Evolutionary conservation across 768 basidiomycete genomes (phyloP), one percentile per base, ranked within the genome.

Genomic region (Leucocoprinus birnbaumii): DNA sequence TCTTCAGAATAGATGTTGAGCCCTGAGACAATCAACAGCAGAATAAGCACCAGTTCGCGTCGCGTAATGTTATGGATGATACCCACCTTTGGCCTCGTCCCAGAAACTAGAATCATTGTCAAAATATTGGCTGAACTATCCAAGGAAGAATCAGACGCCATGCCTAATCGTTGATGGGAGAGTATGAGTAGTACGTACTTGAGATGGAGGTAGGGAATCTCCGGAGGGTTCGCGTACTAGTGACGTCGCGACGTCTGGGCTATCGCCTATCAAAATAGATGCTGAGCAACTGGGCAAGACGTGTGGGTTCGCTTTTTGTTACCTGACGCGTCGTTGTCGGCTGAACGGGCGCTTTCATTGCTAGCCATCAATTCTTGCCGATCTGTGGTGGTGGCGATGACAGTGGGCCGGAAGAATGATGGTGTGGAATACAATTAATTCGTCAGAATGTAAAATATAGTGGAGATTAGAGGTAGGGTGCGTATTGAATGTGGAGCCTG

Each of bases 91-190:
- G 14, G 54, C 54, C 19, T 42, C 38, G 11, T 9, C n/a, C 54
- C 54, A 55, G 40, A 55, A 55, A 13, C 19, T 22, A 18, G 47
- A 16, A 21, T 10, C 19, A n/a, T 31, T 48, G 10, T 37, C 54
- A 25, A 37, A 55, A 24, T 43, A 48, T 10, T 49, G 35, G 27
- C 38, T 48, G 14, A 38, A 13, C 53, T 54, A 44, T 18, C 24
- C 41, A 22, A 26, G 10, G 25, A 26, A 46, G n/a, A n/a, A 11
- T 10, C 22, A 7, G 6, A 11, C 11, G 45, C 24, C 1, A 3
- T 13, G 25, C 7, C 7, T 7, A 8, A 7, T 46, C 13, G 24
- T 46, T 16, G 3, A 38, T 6, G 38, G 13, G 13, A 38, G 13
- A 10, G 13, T 13, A n/a, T 7, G n/a, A 38, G 38, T 3, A 38